Evolutionary conservation across 495 filamentous ascomycete genomes (phyloP), one percentile per base, ranked within the genome.

Genomic region (Podospora tetraspora): DNA sequence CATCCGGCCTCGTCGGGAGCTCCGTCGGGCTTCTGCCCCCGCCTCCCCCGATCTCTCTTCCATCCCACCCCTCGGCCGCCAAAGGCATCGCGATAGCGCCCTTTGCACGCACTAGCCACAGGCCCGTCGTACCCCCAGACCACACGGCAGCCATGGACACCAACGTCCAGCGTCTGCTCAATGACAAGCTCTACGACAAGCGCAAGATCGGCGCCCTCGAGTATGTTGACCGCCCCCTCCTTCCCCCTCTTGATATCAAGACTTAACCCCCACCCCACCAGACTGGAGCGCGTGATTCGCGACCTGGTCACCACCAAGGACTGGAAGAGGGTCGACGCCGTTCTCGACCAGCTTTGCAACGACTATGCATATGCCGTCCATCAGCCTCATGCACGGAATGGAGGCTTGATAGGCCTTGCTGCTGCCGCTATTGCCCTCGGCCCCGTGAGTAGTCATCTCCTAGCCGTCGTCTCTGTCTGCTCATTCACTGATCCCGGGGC

Each of bases 171-270:
- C 91, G 94, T 71, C 84, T 92, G 71, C 87, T 99, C 77, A 96
- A 93, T 76, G 96, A 99, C 80, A 98, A 97, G 87, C 89, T 97
- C 70, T 99, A 99, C 75, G 96, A 99, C 69, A 95, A 93, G 82
- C 88, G 96, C 75, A 98, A 98, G 79, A 89, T 92, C 72, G 96
- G 96, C 58, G 96, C 96, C 71, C 86, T 99, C 37, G 96, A 99
- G 96, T 98, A 89, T 74, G 93, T 83, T 63, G 3, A 12, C 52
- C 11, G 29, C 32, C 68, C 43, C 62, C 61, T 64, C 3, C 3
- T 1, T 13, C 13, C 62, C 23, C 34, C 25, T 25, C 25, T 34
- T 56, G 68, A 23, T 32, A 22, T 66, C 62, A 32, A 13, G 37
- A 61, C 61, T 62, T 56, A 43, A 19, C 57, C 62, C 32, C 59